These are phyloP conservation scores for Neurospora crassa DNA, from an alignment of 2,329 filamentous ascomycete genomes.

Conservation along the genomic window DNA sequence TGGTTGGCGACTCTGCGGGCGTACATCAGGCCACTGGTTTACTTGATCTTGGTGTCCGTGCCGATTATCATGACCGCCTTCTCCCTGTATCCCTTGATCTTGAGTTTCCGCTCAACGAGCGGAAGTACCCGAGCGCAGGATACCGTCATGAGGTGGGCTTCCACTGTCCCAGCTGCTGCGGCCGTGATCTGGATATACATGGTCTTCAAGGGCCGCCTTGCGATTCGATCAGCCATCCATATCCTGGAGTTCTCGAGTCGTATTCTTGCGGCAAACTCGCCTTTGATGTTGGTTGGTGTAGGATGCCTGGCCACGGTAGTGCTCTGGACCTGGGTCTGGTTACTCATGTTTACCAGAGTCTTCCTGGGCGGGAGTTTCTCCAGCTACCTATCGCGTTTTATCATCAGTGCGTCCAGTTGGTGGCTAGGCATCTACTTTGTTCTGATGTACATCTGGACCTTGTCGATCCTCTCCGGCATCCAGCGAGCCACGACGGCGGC, in stretches of 20 bases:
- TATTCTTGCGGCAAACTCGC: conserved; percentile 77
- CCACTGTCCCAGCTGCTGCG: conserved; percentile 64
- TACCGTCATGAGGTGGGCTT: conserved; percentile 76
- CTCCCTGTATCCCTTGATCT: conserved; percentile 81
- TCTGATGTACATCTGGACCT: conserved; percentile 89
- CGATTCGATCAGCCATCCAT: conserved; percentile 71
- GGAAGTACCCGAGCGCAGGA: conserved; percentile 78
- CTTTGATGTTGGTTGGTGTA: conserved; percentile 75
- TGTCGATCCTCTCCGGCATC: conserved; percentile 77
- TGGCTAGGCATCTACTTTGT: conserved; percentile 91
- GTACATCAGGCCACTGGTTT: conserved; percentile 77
- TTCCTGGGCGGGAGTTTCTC: conserved; percentile 87
- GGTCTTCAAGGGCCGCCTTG: conserved; percentile 68
- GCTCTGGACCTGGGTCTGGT: conserved; percentile 90
- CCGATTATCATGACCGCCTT: conserved; percentile 83
- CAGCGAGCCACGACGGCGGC: conserved; percentile 88
- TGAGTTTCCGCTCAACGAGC: conserved; percentile 72
- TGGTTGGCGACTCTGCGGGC: conserved; percentile 86
- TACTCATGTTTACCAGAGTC: conserved; percentile 90
- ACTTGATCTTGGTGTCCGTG: conserved; percentile 71
- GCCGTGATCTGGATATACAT: conserved; percentile 76
- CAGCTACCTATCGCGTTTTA: conserved; percentile 51
- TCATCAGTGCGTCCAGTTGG: conserved; percentile 85
- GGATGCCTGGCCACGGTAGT: conserved; percentile 66
- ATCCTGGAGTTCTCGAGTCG: conserved; percentile 89